A percentile compares a stretch with the other conserved stretches of the same genome.
Conservation (phyloP, 1,284 basidiomycete genomes). For the Peniophora sp. region DNA sequence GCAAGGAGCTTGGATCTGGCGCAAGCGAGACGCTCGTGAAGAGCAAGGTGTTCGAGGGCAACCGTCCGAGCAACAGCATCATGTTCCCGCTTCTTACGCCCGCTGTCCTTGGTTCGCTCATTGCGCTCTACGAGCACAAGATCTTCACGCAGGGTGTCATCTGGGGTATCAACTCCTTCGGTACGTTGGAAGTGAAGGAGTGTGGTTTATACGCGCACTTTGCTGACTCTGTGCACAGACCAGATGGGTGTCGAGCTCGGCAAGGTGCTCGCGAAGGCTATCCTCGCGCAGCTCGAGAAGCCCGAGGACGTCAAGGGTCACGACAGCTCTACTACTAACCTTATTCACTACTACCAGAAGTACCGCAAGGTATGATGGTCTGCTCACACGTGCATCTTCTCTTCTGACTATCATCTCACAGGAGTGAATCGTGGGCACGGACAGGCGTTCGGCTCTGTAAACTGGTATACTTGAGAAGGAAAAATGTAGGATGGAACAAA, state of each 20-base stretch:
- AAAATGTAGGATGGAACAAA: too few relatives aligned
- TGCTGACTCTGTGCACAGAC: constrained; percentile 32
- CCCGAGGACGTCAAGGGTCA: constrained; percentile 85
- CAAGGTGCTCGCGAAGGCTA: constrained; percentile 94
- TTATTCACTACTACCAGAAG: constrained; percentile 80
- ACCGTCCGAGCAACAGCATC: constrained; percentile 95
- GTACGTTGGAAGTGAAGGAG: constrained; percentile 41
- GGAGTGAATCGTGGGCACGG: too few relatives aligned
- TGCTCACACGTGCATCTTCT: too few relatives aligned
- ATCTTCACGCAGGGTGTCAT: constrained; percentile 96
- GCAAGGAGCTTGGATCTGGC: constrained; percentile 67
- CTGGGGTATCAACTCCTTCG: constrained; percentile 98
- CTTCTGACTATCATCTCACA: too few relatives aligned
- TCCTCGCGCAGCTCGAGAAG: constrained; percentile 78
- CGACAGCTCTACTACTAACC: constrained; percentile 73
- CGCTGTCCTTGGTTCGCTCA: constrained; percentile 77
- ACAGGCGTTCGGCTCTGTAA: neutral
- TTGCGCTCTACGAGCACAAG: constrained; percentile 98
- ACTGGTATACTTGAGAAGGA: too few relatives aligned
- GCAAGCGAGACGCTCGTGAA: constrained; percentile 84
- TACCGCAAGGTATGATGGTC: constrained; percentile 45
- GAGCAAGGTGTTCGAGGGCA: constrained; percentile 97
- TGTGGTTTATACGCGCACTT: neutral
- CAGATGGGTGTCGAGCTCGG: constrained; percentile 97
- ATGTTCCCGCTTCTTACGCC: constrained; percentile 92